A percentile compares a stretch with the other conserved stretches of the same genome.
phyloP scores from a whole-genome alignment of 129 eudicot species.

The Solidago caesia region DNA sequence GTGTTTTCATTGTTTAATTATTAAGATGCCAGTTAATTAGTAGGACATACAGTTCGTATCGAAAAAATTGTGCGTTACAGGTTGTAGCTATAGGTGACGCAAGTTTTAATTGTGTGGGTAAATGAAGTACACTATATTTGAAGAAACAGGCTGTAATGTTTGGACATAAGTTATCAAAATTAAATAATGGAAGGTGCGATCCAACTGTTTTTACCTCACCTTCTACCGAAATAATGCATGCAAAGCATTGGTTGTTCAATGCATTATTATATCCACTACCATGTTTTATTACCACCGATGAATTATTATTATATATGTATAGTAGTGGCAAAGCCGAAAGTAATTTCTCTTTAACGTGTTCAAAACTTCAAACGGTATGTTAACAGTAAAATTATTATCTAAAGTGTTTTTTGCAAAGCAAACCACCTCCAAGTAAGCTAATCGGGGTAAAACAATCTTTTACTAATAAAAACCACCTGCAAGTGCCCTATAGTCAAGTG shows the following conservation, averaged over 20 bases:
- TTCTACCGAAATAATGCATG: neutral
- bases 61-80: conserved; percentile 5
- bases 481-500: no score
- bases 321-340: no score
- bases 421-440: no score
- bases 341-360: neutral
- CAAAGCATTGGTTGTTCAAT: neutral
- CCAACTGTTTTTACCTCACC: conserved; percentile 17
- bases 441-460: no score
- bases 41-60: neutral
- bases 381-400: no score
- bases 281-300: neutral
- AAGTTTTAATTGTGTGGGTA: conserved; percentile 7
- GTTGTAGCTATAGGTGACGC: conserved; percentile 14
- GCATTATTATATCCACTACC: neutral
- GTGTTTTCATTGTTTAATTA: conserved; percentile 1
- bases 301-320: neutral
- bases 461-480: no score
- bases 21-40: neutral
- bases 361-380: neutral
- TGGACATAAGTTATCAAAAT: conserved; percentile 7
- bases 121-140: conserved; percentile 5
- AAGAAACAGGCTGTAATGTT: conserved; percentile 30
- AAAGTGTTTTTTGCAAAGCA: no score
- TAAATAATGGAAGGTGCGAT: neutral